Evolutionary conservation across 306 rosid species (phyloP), one percentile per base, ranked within the genome.

Genomic region (Sindora glabra): DNA sequence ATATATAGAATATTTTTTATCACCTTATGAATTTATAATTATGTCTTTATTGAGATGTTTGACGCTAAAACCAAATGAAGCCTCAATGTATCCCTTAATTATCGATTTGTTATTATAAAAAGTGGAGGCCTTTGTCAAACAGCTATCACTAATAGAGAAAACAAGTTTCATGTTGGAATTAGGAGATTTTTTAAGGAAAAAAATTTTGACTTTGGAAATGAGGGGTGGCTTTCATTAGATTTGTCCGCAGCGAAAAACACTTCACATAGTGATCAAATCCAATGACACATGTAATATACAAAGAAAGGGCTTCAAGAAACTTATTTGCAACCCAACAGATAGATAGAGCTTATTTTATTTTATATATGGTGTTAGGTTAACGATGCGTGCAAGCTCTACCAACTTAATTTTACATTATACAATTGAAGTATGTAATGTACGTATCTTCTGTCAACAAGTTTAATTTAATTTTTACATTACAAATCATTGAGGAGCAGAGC

Each of bases 221-320:
- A 53, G 25, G 8, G 48, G 69, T 69, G 36, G 57, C 76, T 79
- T 57, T 82, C 78, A 14, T 1, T 13, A 38, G 55, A 49, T 55
- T 65, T 57, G 82, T 69, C 75, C 56, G 30, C 63, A 56, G 38
- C 58, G 36, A 39, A 38, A 68, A 59, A 40, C 26, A 38, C 1
- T 32, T 19, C 22, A 11, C 42, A 22, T 4, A 25, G 38, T 27
- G 45, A 68, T 36, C 45, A 17, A 59, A 53, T n/a, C 2, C 6
- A 12, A 13, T 10, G 34, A 22, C 7, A 10, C 5, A 39, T 6
- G 6, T 56, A n/a, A n/a, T n/a, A n/a, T n/a, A n/a, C 23, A 5
- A 65, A n/a, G 48, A 45, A 34, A 30, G 25, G 37, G 45, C 5
- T 42, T 44, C 32, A 3, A 14, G 22, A 33, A 44, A 27, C 5